A percentile compares a stretch with the other conserved stretches of the same genome.
phyloP scores from a whole-genome alignment of 140 eudicot genomes.

The Anethum foeniculum region DNA sequence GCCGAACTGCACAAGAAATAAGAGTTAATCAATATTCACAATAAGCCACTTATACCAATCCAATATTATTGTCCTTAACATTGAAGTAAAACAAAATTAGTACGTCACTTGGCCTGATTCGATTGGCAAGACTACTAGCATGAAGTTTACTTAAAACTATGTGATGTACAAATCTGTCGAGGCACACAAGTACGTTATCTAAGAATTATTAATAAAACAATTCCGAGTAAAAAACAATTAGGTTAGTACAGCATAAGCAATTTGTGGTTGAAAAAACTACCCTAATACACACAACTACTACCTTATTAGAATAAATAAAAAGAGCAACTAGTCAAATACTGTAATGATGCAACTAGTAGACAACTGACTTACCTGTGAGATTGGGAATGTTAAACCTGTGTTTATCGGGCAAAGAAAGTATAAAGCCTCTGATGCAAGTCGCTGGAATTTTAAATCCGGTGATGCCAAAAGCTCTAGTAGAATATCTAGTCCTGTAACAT shows the following conservation, averaged over 20 bases:
- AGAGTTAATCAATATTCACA: background rate
- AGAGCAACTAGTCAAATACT: background rate
- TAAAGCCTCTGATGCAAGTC: slow-evolving; percentile 56
- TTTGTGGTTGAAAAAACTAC: background rate
- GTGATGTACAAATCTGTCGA: background rate
- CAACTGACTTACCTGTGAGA: slow-evolving; percentile 47
- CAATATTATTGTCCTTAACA: background rate
- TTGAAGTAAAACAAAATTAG: background rate
- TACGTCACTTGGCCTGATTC: background rate
- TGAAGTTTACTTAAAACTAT: background rate
- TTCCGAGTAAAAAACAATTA: background rate
- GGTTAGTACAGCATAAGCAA: background rate
- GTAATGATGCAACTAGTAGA: background rate
- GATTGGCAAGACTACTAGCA: background rate
- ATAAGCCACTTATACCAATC: background rate
- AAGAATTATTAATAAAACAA: background rate
- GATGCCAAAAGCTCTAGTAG: slow-evolving; percentile 69
- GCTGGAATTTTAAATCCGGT: slow-evolving; percentile 37
- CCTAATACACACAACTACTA: background rate
- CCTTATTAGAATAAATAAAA: background rate
- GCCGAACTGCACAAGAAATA: slow-evolving; percentile 51
- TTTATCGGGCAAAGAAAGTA: slow-evolving; percentile 51
- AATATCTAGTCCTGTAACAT: slow-evolving; percentile 47
- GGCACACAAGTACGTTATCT: background rate
- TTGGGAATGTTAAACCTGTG: slow-evolving; percentile 69